phyloP scores from a whole-genome alignment of 495 filamentous ascomycete genomes.

The Talaromyces ruber region DNA sequence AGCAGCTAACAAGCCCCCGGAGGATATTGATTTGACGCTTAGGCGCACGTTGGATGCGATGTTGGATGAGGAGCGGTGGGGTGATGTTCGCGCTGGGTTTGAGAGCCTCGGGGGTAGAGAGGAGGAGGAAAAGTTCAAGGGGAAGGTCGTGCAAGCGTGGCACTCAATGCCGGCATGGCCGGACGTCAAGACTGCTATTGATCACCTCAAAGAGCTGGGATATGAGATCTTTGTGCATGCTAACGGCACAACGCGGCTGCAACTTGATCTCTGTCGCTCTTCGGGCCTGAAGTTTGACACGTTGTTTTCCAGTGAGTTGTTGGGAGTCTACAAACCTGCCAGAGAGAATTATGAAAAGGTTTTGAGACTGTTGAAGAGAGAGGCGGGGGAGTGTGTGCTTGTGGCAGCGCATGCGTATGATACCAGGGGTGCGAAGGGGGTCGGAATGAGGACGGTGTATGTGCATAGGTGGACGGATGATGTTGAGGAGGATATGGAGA shows the following conservation, averaged over 20 bases:
- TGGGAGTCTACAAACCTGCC: slow-evolving; percentile 39
- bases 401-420: slow-evolving; percentile 50
- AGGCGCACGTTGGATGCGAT: slow-evolving; percentile 23
- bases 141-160: slow-evolving; percentile 25
- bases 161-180: slow-evolving; percentile 39
- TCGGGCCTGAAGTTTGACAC: slow-evolving; percentile 41
- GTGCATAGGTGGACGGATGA: slow-evolving; percentile 47
- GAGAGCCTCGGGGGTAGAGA: neutral
- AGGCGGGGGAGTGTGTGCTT: slow-evolving; percentile 39
- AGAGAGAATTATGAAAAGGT: slow-evolving; percentile 36
- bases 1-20: slow-evolving; percentile 20
- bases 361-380: slow-evolving; percentile 28
- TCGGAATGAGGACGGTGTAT: slow-evolving; percentile 44
- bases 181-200: slow-evolving; percentile 28
- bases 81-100: neutral
- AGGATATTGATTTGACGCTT: slow-evolving; percentile 43
- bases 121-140: slow-evolving; percentile 10
- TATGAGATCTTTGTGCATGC: slow-evolving; percentile 38
- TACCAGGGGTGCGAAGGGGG: slow-evolving; percentile 31
- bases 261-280: slow-evolving; percentile 41
- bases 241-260: slow-evolving; percentile 47
- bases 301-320: slow-evolving; percentile 43
- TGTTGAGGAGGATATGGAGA: slow-evolving; percentile 38
- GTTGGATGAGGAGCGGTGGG: slow-evolving; percentile 13
- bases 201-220: slow-evolving; percentile 14